Evolutionary conservation across 192 early-diverging fungal genomes (phyloP).

Genomic region (Coemansia sp.): DNA sequence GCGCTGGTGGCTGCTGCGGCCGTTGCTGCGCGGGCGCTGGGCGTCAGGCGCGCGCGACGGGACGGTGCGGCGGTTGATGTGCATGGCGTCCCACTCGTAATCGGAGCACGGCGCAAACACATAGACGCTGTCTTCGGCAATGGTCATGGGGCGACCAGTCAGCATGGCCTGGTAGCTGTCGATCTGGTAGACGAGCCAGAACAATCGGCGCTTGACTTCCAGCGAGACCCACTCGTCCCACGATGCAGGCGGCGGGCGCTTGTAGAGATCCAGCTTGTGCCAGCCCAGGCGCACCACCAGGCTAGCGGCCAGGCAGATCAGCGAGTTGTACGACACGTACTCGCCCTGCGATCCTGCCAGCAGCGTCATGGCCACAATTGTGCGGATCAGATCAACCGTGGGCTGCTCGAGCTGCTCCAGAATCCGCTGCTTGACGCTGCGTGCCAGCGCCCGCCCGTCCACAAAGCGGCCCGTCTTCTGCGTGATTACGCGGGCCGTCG

Average conservation of each 20-base stretch:
- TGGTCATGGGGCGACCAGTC: constrained; percentile 44
- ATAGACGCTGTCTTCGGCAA: constrained; percentile 46
- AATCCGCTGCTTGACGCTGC: constrained; percentile 38
- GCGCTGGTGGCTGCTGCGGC: constrained; percentile 4
- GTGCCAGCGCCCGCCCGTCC: constrained; percentile 37
- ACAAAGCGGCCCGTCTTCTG: constrained; percentile 32
- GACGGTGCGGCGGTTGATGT: constrained; percentile 4
- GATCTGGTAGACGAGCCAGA: constrained; percentile 54
- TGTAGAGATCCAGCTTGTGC: constrained; percentile 47
- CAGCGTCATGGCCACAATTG: constrained; percentile 44
- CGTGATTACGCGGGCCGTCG: constrained; percentile 34
- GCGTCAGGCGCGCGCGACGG: neutral
- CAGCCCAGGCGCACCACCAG: constrained; percentile 44
- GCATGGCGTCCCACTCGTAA: constrained; percentile 50
- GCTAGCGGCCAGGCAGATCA: constrained; percentile 49
- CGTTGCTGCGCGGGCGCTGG: neutral
- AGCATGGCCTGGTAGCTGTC: constrained; percentile 56
- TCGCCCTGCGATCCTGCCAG: constrained; percentile 47
- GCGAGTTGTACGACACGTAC: constrained; percentile 51
- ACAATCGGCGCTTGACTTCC: constrained; percentile 40
- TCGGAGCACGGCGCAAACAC: constrained; percentile 51
- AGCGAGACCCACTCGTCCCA: constrained; percentile 49
- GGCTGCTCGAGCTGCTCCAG: constrained; percentile 38
- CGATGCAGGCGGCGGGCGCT: constrained; percentile 21
- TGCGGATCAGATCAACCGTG: constrained; percentile 29